phyloP scores from a whole-genome alignment of 2,329 filamentous ascomycete species.

The Colletotrichum orchidophilum region DNA sequence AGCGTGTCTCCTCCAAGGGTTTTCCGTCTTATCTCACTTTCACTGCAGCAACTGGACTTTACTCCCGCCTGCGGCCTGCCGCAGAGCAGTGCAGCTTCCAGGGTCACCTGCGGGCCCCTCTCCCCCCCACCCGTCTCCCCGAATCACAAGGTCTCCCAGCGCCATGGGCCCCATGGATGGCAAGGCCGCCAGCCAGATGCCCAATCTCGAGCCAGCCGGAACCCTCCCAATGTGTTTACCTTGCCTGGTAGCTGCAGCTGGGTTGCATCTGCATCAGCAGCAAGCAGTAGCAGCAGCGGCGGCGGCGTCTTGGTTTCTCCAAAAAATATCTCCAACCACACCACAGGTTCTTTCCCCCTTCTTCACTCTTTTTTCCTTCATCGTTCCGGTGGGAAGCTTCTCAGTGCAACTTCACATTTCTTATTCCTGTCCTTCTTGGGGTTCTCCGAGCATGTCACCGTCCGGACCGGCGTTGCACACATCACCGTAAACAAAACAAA shows the following conservation, averaged over 20 bases:
- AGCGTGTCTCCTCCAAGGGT: background rate
- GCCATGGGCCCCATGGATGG: slow-evolving; percentile 8
- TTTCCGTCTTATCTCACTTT: slow-evolving; percentile 7
- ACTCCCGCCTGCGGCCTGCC: background rate
- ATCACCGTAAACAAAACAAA: background rate
- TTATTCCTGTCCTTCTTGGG: background rate
- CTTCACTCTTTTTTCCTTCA: background rate
- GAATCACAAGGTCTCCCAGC: slow-evolving; percentile 24
- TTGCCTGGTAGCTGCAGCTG: slow-evolving; percentile 3
- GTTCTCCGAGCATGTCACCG: background rate
- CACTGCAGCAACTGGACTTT: background rate
- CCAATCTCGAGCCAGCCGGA: slow-evolving; percentile 10
- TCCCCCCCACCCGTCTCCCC: background rate
- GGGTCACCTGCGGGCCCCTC: slow-evolving; percentile 2
- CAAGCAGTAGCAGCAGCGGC: slow-evolving; percentile 45
- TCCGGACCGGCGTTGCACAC: background rate
- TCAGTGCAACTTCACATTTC: background rate
- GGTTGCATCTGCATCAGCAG: slow-evolving; percentile 30
- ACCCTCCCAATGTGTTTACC: background rate
- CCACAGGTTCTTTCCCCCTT: background rate
- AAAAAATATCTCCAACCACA: slow-evolving; percentile 8
- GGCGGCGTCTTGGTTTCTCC: slow-evolving; percentile 43
- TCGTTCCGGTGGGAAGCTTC: background rate
- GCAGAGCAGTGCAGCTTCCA: background rate
- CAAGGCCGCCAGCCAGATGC: background rate